These are phyloP conservation scores for Peribolospora baueri DNA, from an alignment of 768 basidiomycete species.

Conservation along the genomic window DNA sequence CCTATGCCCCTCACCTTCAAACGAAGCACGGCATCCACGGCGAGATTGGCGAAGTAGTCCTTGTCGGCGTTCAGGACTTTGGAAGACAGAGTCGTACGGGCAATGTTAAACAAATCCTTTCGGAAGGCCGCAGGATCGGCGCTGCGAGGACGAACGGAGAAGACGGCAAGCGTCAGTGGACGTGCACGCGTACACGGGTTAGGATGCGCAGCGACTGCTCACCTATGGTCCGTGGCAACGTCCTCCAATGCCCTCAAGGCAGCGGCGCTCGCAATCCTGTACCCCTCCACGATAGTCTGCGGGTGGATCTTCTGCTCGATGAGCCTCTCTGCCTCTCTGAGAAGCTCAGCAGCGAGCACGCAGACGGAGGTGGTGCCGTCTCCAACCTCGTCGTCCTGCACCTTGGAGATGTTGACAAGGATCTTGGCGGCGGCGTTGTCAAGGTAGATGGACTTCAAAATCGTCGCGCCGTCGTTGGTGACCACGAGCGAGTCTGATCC, in stretches of 20 bases:
- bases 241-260: constrained; percentile 63
- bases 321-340: constrained; percentile 86
- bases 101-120: constrained; percentile 84
- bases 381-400: constrained; percentile 98
- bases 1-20: constrained; percentile 35
- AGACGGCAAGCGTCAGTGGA: not conserved
- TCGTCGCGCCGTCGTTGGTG: constrained; percentile 97
- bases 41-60: constrained; percentile 89
- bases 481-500: constrained; percentile 82
- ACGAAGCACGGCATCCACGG: constrained; percentile 84
- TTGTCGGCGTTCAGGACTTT: constrained; percentile 95
- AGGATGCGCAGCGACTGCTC: constrained; percentile 13
- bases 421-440: constrained; percentile 99
- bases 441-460: constrained; percentile 85
- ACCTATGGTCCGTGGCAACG: constrained; percentile 65
- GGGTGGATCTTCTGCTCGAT: constrained; percentile 85
- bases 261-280: constrained; percentile 64
- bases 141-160: constrained; percentile 19
- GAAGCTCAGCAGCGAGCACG: constrained; percentile 68
- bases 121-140: constrained; percentile 52
- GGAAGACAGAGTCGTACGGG: constrained; percentile 77
- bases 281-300: constrained; percentile 93
- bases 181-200: not conserved
- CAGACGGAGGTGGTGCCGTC: constrained; percentile 33
- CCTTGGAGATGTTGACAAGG: constrained; percentile 96